These are phyloP conservation scores for Onygenales sp. DNA, from an alignment of 2,329 filamentous ascomycete genomes.

Conservation along the genomic window DNA sequence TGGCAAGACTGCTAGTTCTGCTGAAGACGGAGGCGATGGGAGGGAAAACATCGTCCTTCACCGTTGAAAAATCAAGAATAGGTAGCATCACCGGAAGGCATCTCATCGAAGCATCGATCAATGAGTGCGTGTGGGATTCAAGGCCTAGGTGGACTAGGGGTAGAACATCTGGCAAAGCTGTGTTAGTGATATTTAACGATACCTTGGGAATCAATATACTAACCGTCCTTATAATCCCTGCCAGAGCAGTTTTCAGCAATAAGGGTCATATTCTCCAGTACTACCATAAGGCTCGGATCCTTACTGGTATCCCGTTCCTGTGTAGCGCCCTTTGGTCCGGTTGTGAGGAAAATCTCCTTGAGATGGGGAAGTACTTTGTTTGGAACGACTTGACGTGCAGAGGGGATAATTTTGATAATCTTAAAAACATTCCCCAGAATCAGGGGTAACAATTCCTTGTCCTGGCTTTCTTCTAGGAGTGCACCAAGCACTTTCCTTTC, in stretches of 20 bases:
- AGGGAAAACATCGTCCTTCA: constrained; percentile 94
- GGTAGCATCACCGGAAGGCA: constrained; percentile 73
- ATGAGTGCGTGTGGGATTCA: constrained; percentile 77
- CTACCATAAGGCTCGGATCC: constrained; percentile 83
- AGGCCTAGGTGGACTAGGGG: constrained; percentile 77
- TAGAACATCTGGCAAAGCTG: constrained; percentile 57
- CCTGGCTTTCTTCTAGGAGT: constrained; percentile 86
- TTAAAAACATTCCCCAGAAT: constrained; percentile 90
- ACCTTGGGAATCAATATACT: constrained; percentile 19
- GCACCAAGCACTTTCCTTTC: constrained; percentile 90
- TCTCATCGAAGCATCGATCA: constrained; percentile 77
- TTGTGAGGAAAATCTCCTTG: constrained; percentile 68
- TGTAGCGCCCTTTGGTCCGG: constrained; percentile 33
- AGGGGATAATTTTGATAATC: constrained; percentile 70
- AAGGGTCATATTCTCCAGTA: constrained; percentile 71
- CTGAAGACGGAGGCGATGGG: constrained; percentile 84
- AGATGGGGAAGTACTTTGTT: constrained; percentile 80
- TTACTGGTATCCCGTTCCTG: constrained; percentile 69
- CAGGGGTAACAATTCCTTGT: constrained; percentile 72
- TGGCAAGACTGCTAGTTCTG: constrained; percentile 83
- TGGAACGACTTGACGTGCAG: constrained; percentile 66
- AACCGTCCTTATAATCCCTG: constrained; percentile 90
- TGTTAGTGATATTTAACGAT: constrained; percentile 15
- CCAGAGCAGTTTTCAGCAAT: constrained; percentile 75
- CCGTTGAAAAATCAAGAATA: constrained; percentile 87